Conservation (phyloP, 192 early-diverging fungal genomes). For the Dimargaris cristalligena region DNA sequence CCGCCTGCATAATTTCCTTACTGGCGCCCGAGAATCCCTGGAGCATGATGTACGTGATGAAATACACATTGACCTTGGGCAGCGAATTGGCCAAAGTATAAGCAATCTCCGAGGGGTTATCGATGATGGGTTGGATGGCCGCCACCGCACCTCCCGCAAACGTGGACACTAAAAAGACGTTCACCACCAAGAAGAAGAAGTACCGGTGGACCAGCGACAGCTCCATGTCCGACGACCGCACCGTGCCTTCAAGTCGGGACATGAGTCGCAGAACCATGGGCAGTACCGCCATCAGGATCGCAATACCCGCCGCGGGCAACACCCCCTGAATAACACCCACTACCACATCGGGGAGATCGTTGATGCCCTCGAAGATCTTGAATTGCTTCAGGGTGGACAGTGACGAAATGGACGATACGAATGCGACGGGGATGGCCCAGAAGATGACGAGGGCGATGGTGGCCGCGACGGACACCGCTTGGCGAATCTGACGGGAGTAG, state of each 20-base stretch:
- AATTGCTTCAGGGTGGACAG: constrained; percentile 30
- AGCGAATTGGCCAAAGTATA: constrained; percentile 36
- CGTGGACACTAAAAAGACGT: constrained; percentile 64
- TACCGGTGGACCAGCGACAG: constrained; percentile 46
- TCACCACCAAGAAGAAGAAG: constrained; percentile 65
- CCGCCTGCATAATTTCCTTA: constrained; percentile 48
- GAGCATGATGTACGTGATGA: constrained; percentile 71
- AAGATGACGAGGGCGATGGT: constrained; percentile 41
- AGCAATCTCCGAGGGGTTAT: constrained; percentile 31
- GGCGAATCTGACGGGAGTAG: constrained; percentile 33
- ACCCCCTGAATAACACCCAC: constrained; percentile 52
- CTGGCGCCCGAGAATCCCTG: constrained; percentile 47
- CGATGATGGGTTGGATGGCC: constrained; percentile 31
- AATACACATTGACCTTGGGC: constrained; percentile 61
- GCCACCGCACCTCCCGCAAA: constrained; percentile 44
- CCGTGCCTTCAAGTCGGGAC: constrained; percentile 37
- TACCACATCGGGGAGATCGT: constrained; percentile 8
- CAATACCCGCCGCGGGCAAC: constrained; percentile 50
- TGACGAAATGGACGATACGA: constrained; percentile 33
- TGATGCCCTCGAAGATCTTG: constrained; percentile 29
- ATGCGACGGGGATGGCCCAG: constrained; percentile 58
- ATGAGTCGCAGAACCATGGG: constrained; percentile 48
- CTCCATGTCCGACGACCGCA: constrained; percentile 37
- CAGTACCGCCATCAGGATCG: constrained; percentile 48
- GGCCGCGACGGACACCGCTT: constrained; percentile 28